Evolutionary conservation across 2,329 filamentous ascomycete species (phyloP), one percentile per base, ranked within the genome.

Genomic region (Kalaharituber pfeilii): DNA sequence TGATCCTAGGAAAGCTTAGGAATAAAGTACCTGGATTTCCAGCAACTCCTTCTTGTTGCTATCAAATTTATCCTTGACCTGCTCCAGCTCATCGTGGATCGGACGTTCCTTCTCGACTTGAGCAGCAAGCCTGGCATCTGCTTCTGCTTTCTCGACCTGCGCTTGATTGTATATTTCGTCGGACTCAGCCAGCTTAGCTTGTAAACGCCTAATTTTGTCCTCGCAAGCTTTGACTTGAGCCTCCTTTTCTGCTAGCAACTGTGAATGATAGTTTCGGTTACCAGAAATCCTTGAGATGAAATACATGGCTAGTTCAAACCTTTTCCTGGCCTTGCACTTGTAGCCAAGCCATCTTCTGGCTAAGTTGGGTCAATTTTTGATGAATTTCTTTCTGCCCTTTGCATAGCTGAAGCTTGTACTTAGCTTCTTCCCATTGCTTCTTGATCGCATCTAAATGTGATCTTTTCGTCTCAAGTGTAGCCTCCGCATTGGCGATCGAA

Each of bases 311-410:
- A 36, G 30, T 9, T n/a, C n/a, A 47, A 50, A 52, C 70, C 30
- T 67, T 69, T 67, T 96, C 89, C 66, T 84, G 75, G 54, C 86
- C 80, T 50, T 80, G 77, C 1, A 96, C 87, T 64, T 93, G 85
- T 24, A 80, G 77, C 91, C 91, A 98, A n/a, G 83, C 81, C 58
- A 86, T 72, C 69, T 93, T 82, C 18, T 76, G 73, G 44, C 73
- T 70, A 45, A 84, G 72, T 24, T 77, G 72, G 29, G 73, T 73
- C 49, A 79, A 73, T 55, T 78, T 78, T 20, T 73, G 71, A 30
- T 79, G 75, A 62, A 93, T 74, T 13, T 74, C 73, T 49, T 81
- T 73, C 53, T 84, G 81, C 57, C 80, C 79, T 53, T 81, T 75
- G 0, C 82, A 78, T 1, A 78, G 70, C 53, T 81, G 77, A 24